Conservation (phyloP, 352 stramenopile species). For the Phytophthora tentaculata region DNA sequence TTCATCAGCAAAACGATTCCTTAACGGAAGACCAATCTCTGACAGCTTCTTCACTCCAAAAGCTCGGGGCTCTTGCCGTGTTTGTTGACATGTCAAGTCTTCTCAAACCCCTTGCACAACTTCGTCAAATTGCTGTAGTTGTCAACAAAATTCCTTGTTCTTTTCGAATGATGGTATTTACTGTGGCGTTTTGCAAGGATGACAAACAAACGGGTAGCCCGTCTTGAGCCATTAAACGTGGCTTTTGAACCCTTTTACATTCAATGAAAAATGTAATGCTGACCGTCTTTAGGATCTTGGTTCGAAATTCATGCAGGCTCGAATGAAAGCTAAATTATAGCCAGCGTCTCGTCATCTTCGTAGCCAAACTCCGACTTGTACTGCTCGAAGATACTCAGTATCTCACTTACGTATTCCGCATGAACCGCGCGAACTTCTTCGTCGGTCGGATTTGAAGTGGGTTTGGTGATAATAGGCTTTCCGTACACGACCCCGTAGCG, state of each 20-base stretch:
- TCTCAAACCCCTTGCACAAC: constrained; percentile 12
- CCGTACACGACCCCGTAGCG: constrained; percentile 70
- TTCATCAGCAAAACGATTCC: background rate
- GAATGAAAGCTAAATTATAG: background rate
- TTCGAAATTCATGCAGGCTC: background rate
- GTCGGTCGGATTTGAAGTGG: constrained; percentile 51
- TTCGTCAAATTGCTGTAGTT: constrained; percentile 1
- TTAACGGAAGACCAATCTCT: background rate
- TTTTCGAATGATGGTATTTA: constrained; percentile 9
- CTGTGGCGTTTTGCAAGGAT: constrained; percentile 5
- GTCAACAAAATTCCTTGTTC: constrained; percentile 16
- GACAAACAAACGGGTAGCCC: background rate
- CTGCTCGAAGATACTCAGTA: background rate
- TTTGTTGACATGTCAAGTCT: constrained; percentile 20
- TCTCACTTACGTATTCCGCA: constrained; percentile 51
- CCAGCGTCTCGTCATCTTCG: background rate
- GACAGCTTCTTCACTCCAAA: background rate
- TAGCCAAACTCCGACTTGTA: background rate
- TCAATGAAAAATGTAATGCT: background rate
- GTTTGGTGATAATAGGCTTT: constrained; percentile 54
- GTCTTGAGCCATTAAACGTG: background rate
- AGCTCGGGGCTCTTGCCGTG: background rate
- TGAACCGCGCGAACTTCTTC: constrained; percentile 60
- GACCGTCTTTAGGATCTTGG: background rate
- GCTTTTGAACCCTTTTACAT: background rate